Conservation (phyloP, 2,329 filamentous ascomycete genomes). For the Nothophoma quercina region DNA sequence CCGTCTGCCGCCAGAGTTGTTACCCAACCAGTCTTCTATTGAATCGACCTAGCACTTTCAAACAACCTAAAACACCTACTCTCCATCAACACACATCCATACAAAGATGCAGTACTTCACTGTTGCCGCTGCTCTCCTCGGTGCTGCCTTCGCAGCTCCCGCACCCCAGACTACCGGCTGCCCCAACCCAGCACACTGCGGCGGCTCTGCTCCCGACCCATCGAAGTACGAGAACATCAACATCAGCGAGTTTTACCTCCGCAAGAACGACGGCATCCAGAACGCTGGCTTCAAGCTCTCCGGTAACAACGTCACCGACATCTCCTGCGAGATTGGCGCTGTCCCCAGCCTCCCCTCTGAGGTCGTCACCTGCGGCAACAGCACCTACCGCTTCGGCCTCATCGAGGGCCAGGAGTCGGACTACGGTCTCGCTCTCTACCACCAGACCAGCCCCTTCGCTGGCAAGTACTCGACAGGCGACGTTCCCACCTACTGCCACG, state of each 20-base stretch:
- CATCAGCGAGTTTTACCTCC: conserved; percentile 28
- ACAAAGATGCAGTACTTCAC: conserved; percentile 31
- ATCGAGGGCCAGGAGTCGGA: conserved; percentile 11
- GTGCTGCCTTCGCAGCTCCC: conserved; percentile 28
- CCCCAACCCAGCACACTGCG: conserved; percentile 35
- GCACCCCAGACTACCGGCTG: conserved; percentile 27
- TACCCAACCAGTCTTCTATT: conserved; percentile 1
- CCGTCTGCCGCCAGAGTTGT: not conserved
- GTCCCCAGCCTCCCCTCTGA: conserved; percentile 23
- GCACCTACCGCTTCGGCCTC: conserved; percentile 29
- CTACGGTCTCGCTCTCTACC: conserved; percentile 24
- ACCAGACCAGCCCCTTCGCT: conserved; percentile 19
- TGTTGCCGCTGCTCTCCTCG: conserved; percentile 27
- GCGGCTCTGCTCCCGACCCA: conserved; percentile 12
- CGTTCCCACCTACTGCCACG: conserved; percentile 29
- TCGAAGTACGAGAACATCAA: conserved; percentile 30
- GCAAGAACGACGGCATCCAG: conserved; percentile 30
- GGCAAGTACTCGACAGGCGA: conserved; percentile 20
- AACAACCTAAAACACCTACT: not conserved
- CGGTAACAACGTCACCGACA: conserved; percentile 23
- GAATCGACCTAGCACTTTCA: not conserved
- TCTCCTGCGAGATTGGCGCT: conserved; percentile 20
- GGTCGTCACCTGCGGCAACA: conserved; percentile 23
- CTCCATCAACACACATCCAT: not conserved
- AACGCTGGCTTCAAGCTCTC: conserved; percentile 31